A percentile compares a stretch with the other conserved stretches of the same genome.
These are phyloP conservation scores for Bacidia gigantensis DNA, from an alignment of 495 filamentous ascomycete genomes.

Conservation along the genomic window DNA sequence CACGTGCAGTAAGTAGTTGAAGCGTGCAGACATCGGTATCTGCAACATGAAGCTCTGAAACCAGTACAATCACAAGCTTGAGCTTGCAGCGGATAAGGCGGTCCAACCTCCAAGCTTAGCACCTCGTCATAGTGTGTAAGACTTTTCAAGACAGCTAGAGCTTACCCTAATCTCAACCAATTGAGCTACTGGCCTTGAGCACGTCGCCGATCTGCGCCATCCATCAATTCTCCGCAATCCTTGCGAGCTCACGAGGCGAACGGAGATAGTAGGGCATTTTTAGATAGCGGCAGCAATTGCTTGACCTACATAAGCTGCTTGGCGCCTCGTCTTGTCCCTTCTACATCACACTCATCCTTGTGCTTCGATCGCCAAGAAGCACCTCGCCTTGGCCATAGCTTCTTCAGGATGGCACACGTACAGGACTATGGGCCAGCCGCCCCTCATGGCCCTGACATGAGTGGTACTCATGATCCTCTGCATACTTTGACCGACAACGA, in stretches of 20 bases:
- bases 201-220: neutral
- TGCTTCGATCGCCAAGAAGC: neutral
- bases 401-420: conserved; percentile 5
- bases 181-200: neutral
- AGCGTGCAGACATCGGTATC: no score
- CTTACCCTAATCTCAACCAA: neutral
- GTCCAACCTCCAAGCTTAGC: neutral
- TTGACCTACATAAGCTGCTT: conserved; percentile 3
- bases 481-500: conserved; percentile 48
- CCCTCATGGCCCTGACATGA: conserved; percentile 43
- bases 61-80: no score
- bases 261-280: neutral
- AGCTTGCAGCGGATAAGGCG: no score
- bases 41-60: no score
- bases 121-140: neutral
- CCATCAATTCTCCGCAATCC: neutral
- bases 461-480: conserved; percentile 35
- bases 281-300: neutral
- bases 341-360: neutral
- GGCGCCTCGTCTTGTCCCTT: neutral
- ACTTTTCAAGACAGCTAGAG: neutral
- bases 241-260: neutral
- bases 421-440: conserved; percentile 40
- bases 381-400: neutral
- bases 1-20: no score